Evolutionary conservation across 2,329 filamentous ascomycete genomes (phyloP).

Genomic region (Mollisia scopiformis): DNA sequence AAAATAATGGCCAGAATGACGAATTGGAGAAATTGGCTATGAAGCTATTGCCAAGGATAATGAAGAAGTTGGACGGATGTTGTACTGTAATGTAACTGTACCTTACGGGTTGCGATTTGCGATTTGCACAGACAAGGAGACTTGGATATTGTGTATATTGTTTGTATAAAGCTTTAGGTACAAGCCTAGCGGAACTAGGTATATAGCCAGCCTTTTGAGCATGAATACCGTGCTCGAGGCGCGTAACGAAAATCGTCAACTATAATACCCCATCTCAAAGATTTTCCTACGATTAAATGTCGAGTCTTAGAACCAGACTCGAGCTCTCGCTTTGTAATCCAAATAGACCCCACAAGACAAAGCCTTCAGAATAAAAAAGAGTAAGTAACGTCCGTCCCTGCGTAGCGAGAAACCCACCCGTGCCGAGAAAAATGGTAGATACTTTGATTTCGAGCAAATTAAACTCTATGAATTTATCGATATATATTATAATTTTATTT

Average conservation of each 20-base stretch:
- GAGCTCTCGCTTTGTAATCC: no score
- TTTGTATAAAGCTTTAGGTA: not conserved
- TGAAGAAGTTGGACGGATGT: constrained; percentile 37
- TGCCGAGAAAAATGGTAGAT: constrained; percentile 26
- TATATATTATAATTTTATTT: constrained; percentile 10
- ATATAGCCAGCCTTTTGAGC: not conserved
- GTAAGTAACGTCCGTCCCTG: not conserved
- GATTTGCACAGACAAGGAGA: not conserved
- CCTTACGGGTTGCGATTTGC: not conserved
- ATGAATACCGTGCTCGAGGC: not conserved
- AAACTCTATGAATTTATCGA: constrained; percentile 23
- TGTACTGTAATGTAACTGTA: constrained; percentile 35
- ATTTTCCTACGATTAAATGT: no score
- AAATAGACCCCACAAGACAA: no score
- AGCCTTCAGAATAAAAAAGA: no score
- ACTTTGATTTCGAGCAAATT: constrained; percentile 29
- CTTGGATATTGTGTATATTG: not conserved
- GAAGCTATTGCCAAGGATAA: constrained; percentile 35
- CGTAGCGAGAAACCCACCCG: constrained; percentile 10
- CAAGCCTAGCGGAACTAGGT: not conserved
- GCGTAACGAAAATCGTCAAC: not conserved
- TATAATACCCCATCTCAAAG: no score
- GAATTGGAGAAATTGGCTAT: constrained; percentile 37
- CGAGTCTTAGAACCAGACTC: no score
- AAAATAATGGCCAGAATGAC: constrained; percentile 35